Conservation (phyloP, 805 yeast species). For the Starmerella kuoi region DNA sequence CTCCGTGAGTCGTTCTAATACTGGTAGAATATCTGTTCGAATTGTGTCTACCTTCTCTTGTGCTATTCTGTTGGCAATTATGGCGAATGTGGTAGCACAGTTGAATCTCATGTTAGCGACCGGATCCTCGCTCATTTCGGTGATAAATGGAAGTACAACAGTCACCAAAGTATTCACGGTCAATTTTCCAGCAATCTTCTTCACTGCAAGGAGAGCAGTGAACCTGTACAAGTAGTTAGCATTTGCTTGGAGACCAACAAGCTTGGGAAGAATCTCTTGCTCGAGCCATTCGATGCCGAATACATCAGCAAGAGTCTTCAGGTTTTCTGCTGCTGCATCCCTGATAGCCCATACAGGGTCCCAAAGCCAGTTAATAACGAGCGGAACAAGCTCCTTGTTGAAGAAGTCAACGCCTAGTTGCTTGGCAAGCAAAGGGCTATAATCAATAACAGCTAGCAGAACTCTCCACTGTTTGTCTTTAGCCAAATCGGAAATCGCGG, state of each 20-base stretch:
- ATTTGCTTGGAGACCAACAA: slow-evolving; percentile 44
- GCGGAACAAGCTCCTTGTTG: slow-evolving; percentile 77
- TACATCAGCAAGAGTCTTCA: slow-evolving; percentile 65
- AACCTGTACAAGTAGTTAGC: slow-evolving; percentile 79
- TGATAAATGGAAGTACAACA: slow-evolving; percentile 68
- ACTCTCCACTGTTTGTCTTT: slow-evolving; percentile 97
- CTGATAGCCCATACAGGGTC: slow-evolving; percentile 93
- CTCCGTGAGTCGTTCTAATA: slow-evolving; percentile 47
- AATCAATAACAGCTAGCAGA: slow-evolving; percentile 89
- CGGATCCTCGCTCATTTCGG: slow-evolving; percentile 57
- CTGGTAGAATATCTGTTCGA: slow-evolving; percentile 44
- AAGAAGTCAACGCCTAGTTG: slow-evolving; percentile 90
- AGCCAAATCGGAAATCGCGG: slow-evolving; percentile 92
- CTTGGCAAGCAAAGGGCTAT: slow-evolving; percentile 85
- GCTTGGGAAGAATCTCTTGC: slow-evolving; percentile 63
- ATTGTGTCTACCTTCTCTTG: slow-evolving; percentile 36
- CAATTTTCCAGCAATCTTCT: slow-evolving; percentile 69
- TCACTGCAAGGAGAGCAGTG: slow-evolving; percentile 78
- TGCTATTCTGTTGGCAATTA: slow-evolving; percentile 36
- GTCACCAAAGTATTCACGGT: slow-evolving; percentile 42
- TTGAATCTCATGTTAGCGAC: slow-evolving; percentile 95
- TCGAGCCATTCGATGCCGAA: slow-evolving; percentile 95
- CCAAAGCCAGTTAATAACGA: slow-evolving; percentile 97
- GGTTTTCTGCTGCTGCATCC: slow-evolving; percentile 84
- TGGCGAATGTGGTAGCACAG: slow-evolving; percentile 72